These are phyloP conservation scores for Rhypophila decipiens DNA, from an alignment of 495 filamentous ascomycete species.

Conservation along the genomic window DNA sequence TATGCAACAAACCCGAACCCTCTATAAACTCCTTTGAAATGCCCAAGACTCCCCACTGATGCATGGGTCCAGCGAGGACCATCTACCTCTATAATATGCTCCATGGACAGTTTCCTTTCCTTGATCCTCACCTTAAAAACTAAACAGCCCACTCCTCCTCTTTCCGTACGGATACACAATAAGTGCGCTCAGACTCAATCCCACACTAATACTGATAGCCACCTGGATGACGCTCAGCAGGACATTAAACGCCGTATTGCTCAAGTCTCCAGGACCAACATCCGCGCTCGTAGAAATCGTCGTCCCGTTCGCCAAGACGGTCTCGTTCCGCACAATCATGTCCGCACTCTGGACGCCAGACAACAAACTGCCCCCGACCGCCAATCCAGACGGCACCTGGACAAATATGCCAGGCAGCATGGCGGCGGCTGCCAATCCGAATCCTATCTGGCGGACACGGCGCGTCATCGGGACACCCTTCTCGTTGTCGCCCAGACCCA, in stretches of 20 bases:
- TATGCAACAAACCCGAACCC: too few species aligned
- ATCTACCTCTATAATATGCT: too few species aligned
- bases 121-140: too few species aligned
- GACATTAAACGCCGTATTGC: constrained; percentile 74
- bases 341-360: constrained; percentile 81
- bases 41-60: too few species aligned
- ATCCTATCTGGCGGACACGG: constrained; percentile 34
- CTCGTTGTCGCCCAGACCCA: constrained; percentile 4
- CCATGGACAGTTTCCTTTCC: too few species aligned
- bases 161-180: constrained; percentile 91
- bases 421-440: constrained; percentile 80
- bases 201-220: constrained; percentile 88
- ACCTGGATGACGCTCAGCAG: constrained; percentile 85
- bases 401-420: constrained; percentile 94
- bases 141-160: constrained; percentile 81
- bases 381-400: constrained; percentile 84
- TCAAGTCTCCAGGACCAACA: too few species aligned
- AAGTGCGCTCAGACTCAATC: constrained; percentile 77
- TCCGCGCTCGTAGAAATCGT: not conserved
- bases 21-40: too few species aligned
- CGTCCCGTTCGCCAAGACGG: constrained; percentile 21
- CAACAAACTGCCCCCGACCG: constrained; percentile 75
- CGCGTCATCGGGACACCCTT: constrained; percentile 7
- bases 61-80: too few species aligned
- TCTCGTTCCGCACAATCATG: constrained; percentile 56